Conservation (phyloP, 192 early-diverging fungal genomes). For the Backusella australiensis region DNA sequence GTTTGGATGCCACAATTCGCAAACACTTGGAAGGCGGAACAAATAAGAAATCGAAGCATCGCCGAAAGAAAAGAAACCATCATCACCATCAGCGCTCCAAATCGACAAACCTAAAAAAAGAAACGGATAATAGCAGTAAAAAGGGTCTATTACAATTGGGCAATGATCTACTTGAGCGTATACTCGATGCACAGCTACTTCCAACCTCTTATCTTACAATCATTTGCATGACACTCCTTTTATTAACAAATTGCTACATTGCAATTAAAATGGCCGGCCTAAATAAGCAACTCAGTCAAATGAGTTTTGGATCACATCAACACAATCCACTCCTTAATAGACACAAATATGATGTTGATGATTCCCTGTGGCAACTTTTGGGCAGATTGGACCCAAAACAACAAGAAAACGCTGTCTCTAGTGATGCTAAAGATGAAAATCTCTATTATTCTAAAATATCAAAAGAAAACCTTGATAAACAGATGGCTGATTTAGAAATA, state of each 20-base stretch:
- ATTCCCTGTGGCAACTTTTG: conserved; percentile 6
- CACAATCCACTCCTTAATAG: background rate
- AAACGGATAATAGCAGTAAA: background rate
- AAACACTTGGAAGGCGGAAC: conserved; percentile 38
- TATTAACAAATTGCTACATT: conserved; percentile 15
- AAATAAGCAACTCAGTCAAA: background rate
- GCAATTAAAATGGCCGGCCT: conserved; percentile 12
- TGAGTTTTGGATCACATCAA: background rate
- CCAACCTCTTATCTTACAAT: conserved; percentile 5
- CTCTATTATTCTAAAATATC: background rate
- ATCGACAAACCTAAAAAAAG: background rate
- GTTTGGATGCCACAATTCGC: conserved; percentile 37
- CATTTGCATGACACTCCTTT: conserved; percentile 13
- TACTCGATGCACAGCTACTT: background rate
- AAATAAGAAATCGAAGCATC: background rate
- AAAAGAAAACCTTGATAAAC: conserved; percentile 7
- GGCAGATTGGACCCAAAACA: conserved; percentile 4
- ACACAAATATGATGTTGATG: conserved; percentile 1
- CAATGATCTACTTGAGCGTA: background rate
- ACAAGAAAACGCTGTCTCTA: background rate
- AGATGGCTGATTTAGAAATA: conserved; percentile 14
- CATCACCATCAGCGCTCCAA: background rate
- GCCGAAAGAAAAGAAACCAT: background rate
- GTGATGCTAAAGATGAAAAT: background rate
- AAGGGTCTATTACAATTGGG: background rate